These are phyloP conservation scores for Pleurotus citrinopileatus DNA, from an alignment of 768 basidiomycete genomes.

Conservation along the genomic window DNA sequence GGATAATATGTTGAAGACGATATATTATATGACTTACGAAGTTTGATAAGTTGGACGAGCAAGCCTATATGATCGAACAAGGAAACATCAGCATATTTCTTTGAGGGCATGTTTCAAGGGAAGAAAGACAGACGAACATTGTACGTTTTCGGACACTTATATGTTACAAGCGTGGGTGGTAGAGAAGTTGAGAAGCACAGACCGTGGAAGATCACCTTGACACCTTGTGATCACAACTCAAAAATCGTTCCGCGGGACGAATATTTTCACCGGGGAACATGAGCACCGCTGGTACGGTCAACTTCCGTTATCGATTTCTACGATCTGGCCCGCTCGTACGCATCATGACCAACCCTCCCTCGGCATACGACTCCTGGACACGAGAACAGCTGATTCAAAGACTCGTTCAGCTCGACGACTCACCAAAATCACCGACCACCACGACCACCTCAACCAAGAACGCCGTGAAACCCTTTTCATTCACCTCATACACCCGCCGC, in stretches of 20 bases:
- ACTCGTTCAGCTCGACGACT: conserved; percentile 52
- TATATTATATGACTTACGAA: background rate
- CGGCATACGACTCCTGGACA: conserved; percentile 50
- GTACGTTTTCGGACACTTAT: background rate
- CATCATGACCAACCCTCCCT: background rate
- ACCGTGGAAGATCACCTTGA: too few relatives aligned
- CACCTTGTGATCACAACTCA: too few relatives aligned
- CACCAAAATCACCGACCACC: conserved; percentile 22
- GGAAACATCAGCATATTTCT: background rate
- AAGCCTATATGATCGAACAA: background rate
- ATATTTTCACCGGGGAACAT: too few relatives aligned
- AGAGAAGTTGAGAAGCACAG: background rate
- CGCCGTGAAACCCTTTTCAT: conserved; percentile 48
- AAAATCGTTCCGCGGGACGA: too few relatives aligned
- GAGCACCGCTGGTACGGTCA: background rate
- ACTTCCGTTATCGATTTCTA: conserved; percentile 9
- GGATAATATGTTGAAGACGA: background rate
- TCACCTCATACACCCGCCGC: conserved; percentile 65
- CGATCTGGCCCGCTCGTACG: conserved; percentile 8
- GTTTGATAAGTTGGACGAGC: background rate
- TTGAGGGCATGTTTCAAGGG: background rate
- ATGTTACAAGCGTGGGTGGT: background rate
- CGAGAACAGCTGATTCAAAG: conserved; percentile 71
- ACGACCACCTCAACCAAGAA: conserved; percentile 19
- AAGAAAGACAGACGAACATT: too few relatives aligned